Evolutionary conservation across 345 rosid genomes (phyloP), one percentile per base, ranked within the genome.

Genomic region (Moricandia moricandioides): DNA sequence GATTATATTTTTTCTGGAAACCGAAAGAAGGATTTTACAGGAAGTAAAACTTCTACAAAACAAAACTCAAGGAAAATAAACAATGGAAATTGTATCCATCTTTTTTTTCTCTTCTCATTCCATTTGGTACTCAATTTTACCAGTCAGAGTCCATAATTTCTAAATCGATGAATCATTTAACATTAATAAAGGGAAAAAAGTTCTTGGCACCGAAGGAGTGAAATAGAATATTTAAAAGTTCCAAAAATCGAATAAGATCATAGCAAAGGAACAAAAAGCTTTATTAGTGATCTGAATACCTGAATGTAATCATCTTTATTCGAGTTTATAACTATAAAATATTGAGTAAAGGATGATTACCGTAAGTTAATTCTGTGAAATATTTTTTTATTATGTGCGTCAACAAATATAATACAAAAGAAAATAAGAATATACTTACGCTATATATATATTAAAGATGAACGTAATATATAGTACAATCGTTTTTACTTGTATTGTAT

Each of bases 171-270:
- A 56, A 12, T 13, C 37, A 16, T 9, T n/a, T 60, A 21, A 12
- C 14, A 12, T 3, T 58, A 29, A 57, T 57, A 58, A 58, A 27
- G 3, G 14, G 21, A 39, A 47, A 33, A 74, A 16, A 8, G 26
- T 39, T 39, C 33, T 6, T 60, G 40, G 64, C 18, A 51, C 0
- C 9, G 26, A 34, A 29, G 6, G 55, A 68, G 6, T 68, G 56
- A 52, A 49, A 67, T 7, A 34, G 8, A 26, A 47, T 75, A 75
- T 14, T 14, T 33, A 59, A 67, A 26, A 18, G 39, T 21, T 52
- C 13, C 4, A 8, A 1, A 52, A 56, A 75, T 75, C 68, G 62
- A 59, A 75, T 68, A 75, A 67, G 62, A 67, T 75, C 79, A 26
- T n/a, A 60, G 55, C 40, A 34, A 74, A 74, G 7, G 66, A 33